These are phyloP conservation scores for Achaetomiella virescens DNA, from an alignment of 495 filamentous ascomycete species.

Conservation along the genomic window DNA sequence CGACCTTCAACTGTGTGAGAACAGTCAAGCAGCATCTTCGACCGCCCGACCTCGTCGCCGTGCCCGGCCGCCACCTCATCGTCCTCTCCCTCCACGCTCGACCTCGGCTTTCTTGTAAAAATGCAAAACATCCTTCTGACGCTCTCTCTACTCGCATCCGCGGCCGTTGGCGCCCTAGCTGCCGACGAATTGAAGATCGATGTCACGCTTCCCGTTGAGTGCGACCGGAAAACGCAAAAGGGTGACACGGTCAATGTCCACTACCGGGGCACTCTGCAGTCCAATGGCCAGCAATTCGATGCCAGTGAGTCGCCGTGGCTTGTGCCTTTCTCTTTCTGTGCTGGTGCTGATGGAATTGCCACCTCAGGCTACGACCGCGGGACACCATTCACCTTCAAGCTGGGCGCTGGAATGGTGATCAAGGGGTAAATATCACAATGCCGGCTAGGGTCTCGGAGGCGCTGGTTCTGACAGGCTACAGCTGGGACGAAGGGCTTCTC, in stretches of 20 bases:
- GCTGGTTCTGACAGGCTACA: conserved; percentile 21
- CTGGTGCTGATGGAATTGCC: conserved; percentile 10
- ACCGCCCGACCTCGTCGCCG: too few species aligned
- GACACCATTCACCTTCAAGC: conserved; percentile 65
- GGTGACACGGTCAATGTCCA: conserved; percentile 81
- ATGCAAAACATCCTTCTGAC: conserved; percentile 55
- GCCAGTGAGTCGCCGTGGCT: conserved; percentile 34
- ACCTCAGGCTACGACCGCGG: conserved; percentile 59
- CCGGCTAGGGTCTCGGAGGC: background rate
- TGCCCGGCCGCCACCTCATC: too few species aligned
- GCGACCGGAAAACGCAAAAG: conserved; percentile 61
- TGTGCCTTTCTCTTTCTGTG: background rate
- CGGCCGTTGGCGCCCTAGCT: conserved; percentile 45
- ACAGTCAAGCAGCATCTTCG: too few species aligned
- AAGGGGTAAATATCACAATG: conserved; percentile 52
- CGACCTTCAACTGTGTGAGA: too few species aligned
- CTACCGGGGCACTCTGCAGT: conserved; percentile 74
- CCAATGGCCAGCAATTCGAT: conserved; percentile 52
- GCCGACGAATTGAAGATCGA: conserved; percentile 64
- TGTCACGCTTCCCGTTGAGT: conserved; percentile 60
- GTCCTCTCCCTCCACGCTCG: background rate
- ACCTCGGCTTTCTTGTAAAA: conserved; percentile 13
- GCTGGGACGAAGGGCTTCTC: conserved; percentile 84
- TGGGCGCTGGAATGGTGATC: conserved; percentile 80
- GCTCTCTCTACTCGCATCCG: conserved; percentile 48